A percentile compares a stretch with the other conserved stretches of the same genome.
phyloP scores from a whole-genome alignment of 805 yeast genomes.

The Sugiyamaella mastotermitis region DNA sequence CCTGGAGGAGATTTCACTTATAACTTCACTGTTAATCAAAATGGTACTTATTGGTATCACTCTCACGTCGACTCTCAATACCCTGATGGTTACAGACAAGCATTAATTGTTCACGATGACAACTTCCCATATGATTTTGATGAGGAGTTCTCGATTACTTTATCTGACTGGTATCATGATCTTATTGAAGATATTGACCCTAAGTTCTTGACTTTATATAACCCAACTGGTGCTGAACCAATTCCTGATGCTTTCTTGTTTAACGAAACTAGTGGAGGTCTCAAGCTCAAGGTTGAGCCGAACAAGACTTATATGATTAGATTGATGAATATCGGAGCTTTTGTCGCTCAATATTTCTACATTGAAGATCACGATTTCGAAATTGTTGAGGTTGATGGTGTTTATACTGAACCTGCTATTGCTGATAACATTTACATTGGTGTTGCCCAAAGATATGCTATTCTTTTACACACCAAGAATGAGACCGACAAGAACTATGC shows the following conservation, averaged over 20 bases:
- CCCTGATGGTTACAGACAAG: slow-evolving; percentile 69
- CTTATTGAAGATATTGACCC: slow-evolving; percentile 44
- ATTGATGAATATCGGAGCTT: slow-evolving; percentile 82
- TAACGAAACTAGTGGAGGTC: slow-evolving; percentile 57
- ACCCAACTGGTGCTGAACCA: slow-evolving; percentile 99
- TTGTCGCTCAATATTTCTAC: slow-evolving; percentile 82
- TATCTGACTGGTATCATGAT: slow-evolving; percentile 88
- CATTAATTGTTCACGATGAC: slow-evolving; percentile 62
- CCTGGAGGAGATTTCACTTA: slow-evolving; percentile 69
- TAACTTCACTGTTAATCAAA: slow-evolving; percentile 85
- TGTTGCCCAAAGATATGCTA: slow-evolving; percentile 87
- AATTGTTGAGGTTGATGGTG: slow-evolving; percentile 89
- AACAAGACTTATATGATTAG: slow-evolving; percentile 78
- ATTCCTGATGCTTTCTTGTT: slow-evolving; percentile 76
- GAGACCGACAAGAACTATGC: slow-evolving; percentile 63
- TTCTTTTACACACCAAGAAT: slow-evolving; percentile 67
- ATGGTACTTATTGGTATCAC: slow-evolving; percentile 96
- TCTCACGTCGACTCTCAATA: slow-evolving; percentile 88
- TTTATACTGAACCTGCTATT: slow-evolving; percentile 67
- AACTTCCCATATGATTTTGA: slow-evolving; percentile 62
- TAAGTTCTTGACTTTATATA: slow-evolving; percentile 60
- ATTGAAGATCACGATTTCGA: slow-evolving; percentile 84
- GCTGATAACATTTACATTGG: slow-evolving; percentile 73
- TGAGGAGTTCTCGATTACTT: slow-evolving; percentile 62
- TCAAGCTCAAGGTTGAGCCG: slow-evolving; percentile 65